phyloP scores from a whole-genome alignment of 305 asterid genomes.

The Solanum aculeatissimum region DNA sequence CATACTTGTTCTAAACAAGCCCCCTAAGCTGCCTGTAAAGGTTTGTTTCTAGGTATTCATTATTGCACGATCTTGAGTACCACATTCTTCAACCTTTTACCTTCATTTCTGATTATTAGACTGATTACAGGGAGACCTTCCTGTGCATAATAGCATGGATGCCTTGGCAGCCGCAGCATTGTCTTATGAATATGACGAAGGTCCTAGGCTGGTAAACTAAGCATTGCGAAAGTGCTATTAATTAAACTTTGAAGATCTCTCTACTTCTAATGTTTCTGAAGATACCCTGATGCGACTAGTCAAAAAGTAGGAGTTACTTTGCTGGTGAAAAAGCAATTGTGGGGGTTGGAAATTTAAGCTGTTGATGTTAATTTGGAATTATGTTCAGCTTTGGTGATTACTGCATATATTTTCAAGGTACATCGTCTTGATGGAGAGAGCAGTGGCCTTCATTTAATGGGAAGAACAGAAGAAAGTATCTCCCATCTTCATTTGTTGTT shows the following conservation, averaged over 20 bases:
- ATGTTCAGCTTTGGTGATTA: not conserved
- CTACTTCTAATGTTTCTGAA: not conserved
- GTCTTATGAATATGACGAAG: constrained; percentile 69
- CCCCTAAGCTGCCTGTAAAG: constrained; percentile 88
- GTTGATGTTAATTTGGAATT: not conserved
- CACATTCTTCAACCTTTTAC: not conserved
- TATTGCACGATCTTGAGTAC: not conserved
- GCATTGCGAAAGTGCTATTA: not conserved
- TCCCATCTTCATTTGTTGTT: constrained; percentile 65
- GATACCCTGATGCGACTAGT: not conserved
- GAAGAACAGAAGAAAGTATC: constrained; percentile 75
- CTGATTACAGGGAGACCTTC: constrained; percentile 44
- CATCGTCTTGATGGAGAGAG: constrained; percentile 94
- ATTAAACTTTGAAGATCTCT: not conserved
- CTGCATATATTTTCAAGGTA: constrained; percentile 31
- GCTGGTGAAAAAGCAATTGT: not conserved
- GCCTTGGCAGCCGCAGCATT: constrained; percentile 96
- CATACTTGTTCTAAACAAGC: constrained; percentile 73
- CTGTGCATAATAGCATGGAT: constrained; percentile 95
- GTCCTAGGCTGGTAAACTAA: constrained; percentile 78
- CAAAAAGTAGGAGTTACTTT: not conserved
- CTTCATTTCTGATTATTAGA: not conserved
- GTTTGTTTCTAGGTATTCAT: constrained; percentile 25
- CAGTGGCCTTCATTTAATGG: constrained; percentile 86
- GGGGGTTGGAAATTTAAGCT: not conserved